Conservation (phyloP, 2,329 filamentous ascomycete species). For the Alternaria arborescens region DNA sequence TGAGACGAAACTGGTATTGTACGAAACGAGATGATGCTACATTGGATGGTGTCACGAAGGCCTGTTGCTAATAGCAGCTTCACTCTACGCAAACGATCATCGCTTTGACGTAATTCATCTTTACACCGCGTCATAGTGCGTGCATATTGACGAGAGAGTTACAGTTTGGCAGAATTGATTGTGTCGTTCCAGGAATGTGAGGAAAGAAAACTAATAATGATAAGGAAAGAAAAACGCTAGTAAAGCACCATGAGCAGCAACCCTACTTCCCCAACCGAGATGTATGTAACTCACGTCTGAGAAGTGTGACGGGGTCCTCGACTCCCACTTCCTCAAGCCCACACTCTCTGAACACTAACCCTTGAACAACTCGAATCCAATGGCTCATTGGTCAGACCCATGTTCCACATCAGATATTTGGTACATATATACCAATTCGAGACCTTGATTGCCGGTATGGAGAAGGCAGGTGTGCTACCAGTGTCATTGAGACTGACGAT, state of each 20-base stretch:
- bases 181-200: background rate
- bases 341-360: slow-evolving; percentile 50
- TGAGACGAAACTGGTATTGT: background rate
- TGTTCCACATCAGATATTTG: slow-evolving; percentile 53
- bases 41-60: background rate
- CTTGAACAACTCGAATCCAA: slow-evolving; percentile 56
- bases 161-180: background rate
- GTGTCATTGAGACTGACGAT: slow-evolving; percentile 32
- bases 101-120: background rate
- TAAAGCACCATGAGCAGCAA: background rate
- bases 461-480: slow-evolving; percentile 44
- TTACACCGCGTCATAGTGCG: too few relatives aligned
- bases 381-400: slow-evolving; percentile 45
- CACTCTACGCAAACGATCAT: background rate
- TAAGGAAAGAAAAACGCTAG: background rate
- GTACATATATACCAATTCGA: slow-evolving; percentile 56
- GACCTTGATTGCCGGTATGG: slow-evolving; percentile 25
- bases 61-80: too few relatives aligned
- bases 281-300: background rate
- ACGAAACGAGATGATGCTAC: background rate
- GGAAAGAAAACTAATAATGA: background rate
- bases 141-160: too few relatives aligned
- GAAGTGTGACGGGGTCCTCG: background rate
- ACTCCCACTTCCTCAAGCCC: slow-evolving; percentile 15
- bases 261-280: background rate